Conservation (phyloP, 78 protist genomes). For the Polysphondylium violaceum region DNA sequence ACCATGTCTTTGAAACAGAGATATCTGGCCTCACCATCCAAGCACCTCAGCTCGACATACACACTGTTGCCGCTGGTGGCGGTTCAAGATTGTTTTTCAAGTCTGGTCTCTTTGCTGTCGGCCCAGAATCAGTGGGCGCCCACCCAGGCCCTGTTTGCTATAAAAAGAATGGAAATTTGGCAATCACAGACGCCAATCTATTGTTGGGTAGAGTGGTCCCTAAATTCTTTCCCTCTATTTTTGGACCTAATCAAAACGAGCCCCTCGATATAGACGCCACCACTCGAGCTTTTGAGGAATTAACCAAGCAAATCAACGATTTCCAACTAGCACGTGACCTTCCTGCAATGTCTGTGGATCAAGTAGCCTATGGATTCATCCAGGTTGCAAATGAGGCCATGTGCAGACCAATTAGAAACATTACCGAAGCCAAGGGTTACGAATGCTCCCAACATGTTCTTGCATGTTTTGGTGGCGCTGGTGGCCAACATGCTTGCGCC, state of each 20-base stretch:
- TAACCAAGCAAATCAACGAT: slow-evolving; percentile 66
- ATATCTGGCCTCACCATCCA: slow-evolving; percentile 95
- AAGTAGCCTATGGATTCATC: slow-evolving; percentile 93
- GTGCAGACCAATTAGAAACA: slow-evolving; percentile 94
- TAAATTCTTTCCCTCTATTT: slow-evolving; percentile 92
- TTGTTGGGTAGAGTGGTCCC: slow-evolving; percentile 92
- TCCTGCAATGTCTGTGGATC: slow-evolving; percentile 78
- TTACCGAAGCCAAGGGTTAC: slow-evolving; percentile 92
- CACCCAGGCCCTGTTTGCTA: slow-evolving; percentile 96
- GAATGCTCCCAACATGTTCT: slow-evolving; percentile 88
- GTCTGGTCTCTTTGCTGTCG: slow-evolving; percentile 89
- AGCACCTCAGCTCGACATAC: slow-evolving; percentile 96
- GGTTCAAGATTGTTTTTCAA: slow-evolving; percentile 92
- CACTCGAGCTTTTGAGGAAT: slow-evolving; percentile 21
- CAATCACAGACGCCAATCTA: slow-evolving; percentile 96
- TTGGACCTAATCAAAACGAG: slow-evolving; percentile 89
- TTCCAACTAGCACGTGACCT: slow-evolving; percentile 9
- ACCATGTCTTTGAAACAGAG: slow-evolving; percentile 93
- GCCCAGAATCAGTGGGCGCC: slow-evolving; percentile 95
- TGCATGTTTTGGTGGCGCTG: slow-evolving; percentile 97
- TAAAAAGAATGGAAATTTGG: slow-evolving; percentile 92
- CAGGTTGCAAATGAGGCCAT: slow-evolving; percentile 96
- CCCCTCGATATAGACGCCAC: slow-evolving; percentile 91
- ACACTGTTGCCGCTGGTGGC: slow-evolving; percentile 98
- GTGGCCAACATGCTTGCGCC: slow-evolving; percentile 97